Conservation (phyloP, 2,329 filamentous ascomycete genomes). For the Rutstroemia sp. region DNA sequence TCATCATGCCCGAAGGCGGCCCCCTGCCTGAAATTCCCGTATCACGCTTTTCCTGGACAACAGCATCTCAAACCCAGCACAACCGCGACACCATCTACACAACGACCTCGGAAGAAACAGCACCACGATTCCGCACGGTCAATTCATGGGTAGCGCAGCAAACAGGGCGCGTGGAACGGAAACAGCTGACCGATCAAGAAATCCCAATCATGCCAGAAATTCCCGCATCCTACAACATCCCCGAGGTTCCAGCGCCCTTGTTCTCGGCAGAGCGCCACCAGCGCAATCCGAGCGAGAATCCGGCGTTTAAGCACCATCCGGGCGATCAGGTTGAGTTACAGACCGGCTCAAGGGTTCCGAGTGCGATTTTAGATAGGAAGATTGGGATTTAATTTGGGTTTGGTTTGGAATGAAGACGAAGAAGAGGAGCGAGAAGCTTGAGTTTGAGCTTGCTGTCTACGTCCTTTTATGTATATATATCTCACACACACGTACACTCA, state of each 20-base stretch:
- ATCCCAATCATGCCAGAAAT: conserved; percentile 25
- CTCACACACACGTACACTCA: not conserved
- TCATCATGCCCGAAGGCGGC: conserved; percentile 34
- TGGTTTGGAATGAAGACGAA: not conserved
- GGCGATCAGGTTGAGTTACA: conserved; percentile 26
- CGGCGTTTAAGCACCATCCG: conserved; percentile 27
- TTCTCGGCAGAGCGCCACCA: conserved; percentile 17
- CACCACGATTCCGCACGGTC: conserved; percentile 49
- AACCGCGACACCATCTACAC: conserved; percentile 29
- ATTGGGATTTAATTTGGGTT: conserved; percentile 14
- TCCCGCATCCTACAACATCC: conserved; percentile 10
- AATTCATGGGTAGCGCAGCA: conserved; percentile 61
- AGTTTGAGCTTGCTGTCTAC: too few species aligned
- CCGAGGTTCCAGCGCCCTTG: conserved; percentile 5
- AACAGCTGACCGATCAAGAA: conserved; percentile 33
- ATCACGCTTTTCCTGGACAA: conserved; percentile 27
- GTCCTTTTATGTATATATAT: conserved; percentile 4
- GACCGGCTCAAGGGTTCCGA: conserved; percentile 24
- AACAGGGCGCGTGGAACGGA: conserved; percentile 44
- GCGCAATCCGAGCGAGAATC: conserved; percentile 24
- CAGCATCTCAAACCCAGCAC: conserved; percentile 11
- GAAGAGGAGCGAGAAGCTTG: too few species aligned
- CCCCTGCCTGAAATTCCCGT: conserved; percentile 9
- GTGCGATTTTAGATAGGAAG: conserved; percentile 26
- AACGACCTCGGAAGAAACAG: conserved; percentile 25